These are phyloP conservation scores for Dactylellina drechsleri DNA, from an alignment of 2,329 filamentous ascomycete species.

Conservation along the genomic window DNA sequence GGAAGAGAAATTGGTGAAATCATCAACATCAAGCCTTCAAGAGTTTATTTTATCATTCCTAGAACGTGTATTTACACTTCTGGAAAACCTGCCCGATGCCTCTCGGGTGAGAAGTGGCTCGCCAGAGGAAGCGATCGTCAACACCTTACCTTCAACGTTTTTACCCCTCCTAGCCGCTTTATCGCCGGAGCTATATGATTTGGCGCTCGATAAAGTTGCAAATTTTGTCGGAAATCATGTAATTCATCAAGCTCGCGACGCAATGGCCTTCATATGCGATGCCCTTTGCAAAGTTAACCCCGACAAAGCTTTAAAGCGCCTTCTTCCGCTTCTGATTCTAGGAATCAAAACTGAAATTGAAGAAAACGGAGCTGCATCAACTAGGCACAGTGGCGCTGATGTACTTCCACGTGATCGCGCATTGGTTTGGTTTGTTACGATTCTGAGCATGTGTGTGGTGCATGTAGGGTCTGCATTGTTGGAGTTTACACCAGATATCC, in stretches of 20 bases:
- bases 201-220: slow-evolving; percentile 89
- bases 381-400: slow-evolving; percentile 90
- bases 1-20: slow-evolving; percentile 86
- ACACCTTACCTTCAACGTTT: slow-evolving; percentile 89
- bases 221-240: slow-evolving; percentile 93
- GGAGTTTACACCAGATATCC: slow-evolving; percentile 86
- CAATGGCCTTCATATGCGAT: slow-evolving; percentile 98
- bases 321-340: slow-evolving; percentile 87
- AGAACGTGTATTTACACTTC: slow-evolving; percentile 90
- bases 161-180: slow-evolving; percentile 89
- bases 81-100: slow-evolving; percentile 94
- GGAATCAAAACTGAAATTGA: slow-evolving; percentile 97
- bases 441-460: slow-evolving; percentile 97
- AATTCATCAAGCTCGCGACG: slow-evolving; percentile 94
- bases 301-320: slow-evolving; percentile 87
- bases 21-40: slow-evolving; percentile 90
- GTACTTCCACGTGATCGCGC: slow-evolving; percentile 91
- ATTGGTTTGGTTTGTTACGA: slow-evolving; percentile 94
- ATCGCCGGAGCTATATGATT: slow-evolving; percentile 91
- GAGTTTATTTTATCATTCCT: slow-evolving; percentile 92
- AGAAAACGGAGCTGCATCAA: slow-evolving; percentile 93
- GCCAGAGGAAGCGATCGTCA: slow-evolving; percentile 96
- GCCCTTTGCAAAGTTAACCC: slow-evolving; percentile 95
- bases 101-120: slow-evolving; percentile 87
- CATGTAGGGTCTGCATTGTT: slow-evolving; percentile 92